Conservation (phyloP, 495 filamentous ascomycete genomes). For the Pyrenula aspistea region DNA sequence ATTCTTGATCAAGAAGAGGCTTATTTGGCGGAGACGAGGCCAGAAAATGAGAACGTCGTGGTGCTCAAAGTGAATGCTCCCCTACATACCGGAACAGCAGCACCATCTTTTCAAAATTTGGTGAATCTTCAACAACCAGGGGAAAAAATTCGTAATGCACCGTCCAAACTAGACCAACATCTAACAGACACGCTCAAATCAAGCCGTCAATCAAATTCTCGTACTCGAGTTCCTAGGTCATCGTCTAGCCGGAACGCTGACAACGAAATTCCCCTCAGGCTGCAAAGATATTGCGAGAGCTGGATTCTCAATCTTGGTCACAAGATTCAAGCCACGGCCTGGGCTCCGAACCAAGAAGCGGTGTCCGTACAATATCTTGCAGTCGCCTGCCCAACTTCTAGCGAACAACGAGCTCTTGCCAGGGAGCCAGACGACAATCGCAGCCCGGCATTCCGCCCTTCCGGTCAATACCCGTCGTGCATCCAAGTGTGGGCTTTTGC, state of each 20-base stretch:
- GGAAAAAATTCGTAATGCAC: neutral
- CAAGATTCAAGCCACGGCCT: slow-evolving; percentile 39
- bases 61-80: neutral
- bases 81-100: neutral
- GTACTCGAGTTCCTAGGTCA: too few species aligned
- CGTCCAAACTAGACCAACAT: neutral
- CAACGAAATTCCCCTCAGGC: neutral
- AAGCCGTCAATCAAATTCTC: neutral
- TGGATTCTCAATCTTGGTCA: slow-evolving; percentile 47
- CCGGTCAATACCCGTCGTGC: slow-evolving; percentile 30
- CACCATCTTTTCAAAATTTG: neutral
- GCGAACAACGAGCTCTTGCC: slow-evolving; percentile 19
- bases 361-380: slow-evolving; percentile 42
- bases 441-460: slow-evolving; percentile 34
- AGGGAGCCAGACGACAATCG: slow-evolving; percentile 13
- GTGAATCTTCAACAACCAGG: neutral
- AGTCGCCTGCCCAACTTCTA: slow-evolving; percentile 27
- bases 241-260: neutral
- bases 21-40: slow-evolving; percentile 15
- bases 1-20: slow-evolving; percentile 28
- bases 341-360: slow-evolving; percentile 41
- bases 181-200: neutral
- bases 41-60: neutral
- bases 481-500: slow-evolving; percentile 51
- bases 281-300: slow-evolving; percentile 27